Base-by-base conservation (phyloP, 2,329 filamentous ascomycete genomes). In the Hymenoscyphus infarciens region DNA sequence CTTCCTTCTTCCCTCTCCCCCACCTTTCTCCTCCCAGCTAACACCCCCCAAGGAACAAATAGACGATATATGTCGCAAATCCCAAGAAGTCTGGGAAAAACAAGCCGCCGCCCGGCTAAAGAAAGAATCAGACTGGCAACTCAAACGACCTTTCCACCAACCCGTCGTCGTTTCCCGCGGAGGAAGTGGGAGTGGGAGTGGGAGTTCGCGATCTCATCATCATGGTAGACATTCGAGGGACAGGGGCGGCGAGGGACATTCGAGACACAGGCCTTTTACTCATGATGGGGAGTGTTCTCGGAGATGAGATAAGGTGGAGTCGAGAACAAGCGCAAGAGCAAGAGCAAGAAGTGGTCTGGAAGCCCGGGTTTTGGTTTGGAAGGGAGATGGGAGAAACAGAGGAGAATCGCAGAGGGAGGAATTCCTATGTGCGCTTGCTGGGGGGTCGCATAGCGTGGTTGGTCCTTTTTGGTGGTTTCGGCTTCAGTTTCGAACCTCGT, bases 21-120 rank as follows among this genome's bases (percentile, higher is more conserved):
- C 63, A 61, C 62, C 42, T 60, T 56, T 57, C 61, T 49, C 61
- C 61, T 31, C 7, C 5, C 29, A 6, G 7, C 29, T 31, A 31
- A 31, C 29, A 31, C 29, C 29, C 25, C 25, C 25, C 29, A 69
- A 86, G 83, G 83, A 85, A 74, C 83, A 86, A 78, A 86, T 86
- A 66, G 82, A 86, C 70, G 83, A 86, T 68, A 84, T 86, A 61
- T 86, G 83, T 73, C 74, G 78, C 64, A 85, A 85, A 72, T 85
- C 83, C 39, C 83, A 79, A 65, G 81, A 84, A 61, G 76, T 83
- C 64, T 86, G 82, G 82, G 81, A 85, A 66, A 80, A 75, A 67
- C 81, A 85, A 72, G 81, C 80, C 16, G 81, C 81, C 15, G 82
- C 81, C 49, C 79, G 79, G 66, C 58, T 70, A 15, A 77, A 72